Percentiles rank a stretch among this genome's conserved stretches.
These are phyloP conservation scores for Neonectria punicea DNA, from an alignment of 2,329 filamentous ascomycete genomes.

Conservation along the genomic window DNA sequence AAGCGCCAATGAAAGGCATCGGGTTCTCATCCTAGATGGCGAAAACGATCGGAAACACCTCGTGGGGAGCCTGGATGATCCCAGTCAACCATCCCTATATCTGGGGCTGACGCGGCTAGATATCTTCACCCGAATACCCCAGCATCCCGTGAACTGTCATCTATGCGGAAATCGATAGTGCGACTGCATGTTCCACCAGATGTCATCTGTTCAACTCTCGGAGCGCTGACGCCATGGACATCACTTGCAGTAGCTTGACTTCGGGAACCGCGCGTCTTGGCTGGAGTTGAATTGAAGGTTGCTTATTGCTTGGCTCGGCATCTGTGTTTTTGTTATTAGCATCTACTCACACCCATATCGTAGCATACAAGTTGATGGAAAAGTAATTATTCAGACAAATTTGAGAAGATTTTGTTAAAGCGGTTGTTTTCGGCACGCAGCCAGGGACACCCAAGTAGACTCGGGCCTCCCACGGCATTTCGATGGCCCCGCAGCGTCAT, in stretches of 20 bases:
- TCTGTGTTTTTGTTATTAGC: conserved; percentile 8
- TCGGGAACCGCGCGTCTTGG: neutral
- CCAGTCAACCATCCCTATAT: conserved; percentile 13
- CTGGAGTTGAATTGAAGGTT: neutral
- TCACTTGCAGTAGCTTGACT: neutral
- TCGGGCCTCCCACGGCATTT: conserved; percentile 39
- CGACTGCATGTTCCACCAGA: conserved; percentile 18
- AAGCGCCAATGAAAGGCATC: neutral
- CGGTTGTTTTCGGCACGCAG: conserved; percentile 71
- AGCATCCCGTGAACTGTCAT: conserved; percentile 13
- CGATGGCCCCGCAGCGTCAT: conserved; percentile 68
- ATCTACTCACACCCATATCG: neutral
- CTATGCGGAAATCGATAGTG: conserved; percentile 13
- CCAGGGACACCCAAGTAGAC: conserved; percentile 40
- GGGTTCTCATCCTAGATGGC: neutral
- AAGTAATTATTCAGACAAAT: conserved; percentile 59
- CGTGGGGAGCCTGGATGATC: conserved; percentile 22
- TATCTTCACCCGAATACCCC: conserved; percentile 10
- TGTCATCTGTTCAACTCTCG: conserved; percentile 13
- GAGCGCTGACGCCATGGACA: neutral
- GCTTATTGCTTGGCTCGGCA: conserved; percentile 1
- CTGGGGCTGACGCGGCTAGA: conserved; percentile 4
- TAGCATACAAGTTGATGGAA: conserved; percentile 11
- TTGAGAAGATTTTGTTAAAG: conserved; percentile 74
- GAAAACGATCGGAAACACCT: conserved; percentile 8